Percentiles rank a stretch among this genome's conserved stretches.
Evolutionary conservation across 257 asterid genomes (phyloP).

Genomic region (Solanum pinnatisectum): DNA sequence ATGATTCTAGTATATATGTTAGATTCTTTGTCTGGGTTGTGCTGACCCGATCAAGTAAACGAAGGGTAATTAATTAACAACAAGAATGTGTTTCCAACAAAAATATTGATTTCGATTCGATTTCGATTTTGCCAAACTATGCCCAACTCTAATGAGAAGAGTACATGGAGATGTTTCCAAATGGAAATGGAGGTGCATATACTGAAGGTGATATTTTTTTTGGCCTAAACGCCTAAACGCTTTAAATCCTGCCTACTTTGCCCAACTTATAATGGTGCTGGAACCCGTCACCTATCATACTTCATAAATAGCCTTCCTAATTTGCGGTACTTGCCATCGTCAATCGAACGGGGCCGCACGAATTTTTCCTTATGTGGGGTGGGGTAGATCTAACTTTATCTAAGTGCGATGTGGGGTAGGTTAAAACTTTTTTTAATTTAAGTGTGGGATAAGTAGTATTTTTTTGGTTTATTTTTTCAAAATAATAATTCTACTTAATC

Average conservation of each 20-base stretch:
- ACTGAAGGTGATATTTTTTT: neutral
- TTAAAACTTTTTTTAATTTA: too few species aligned
- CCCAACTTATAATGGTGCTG: neutral
- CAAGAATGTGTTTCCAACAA: neutral
- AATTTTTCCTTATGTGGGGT: neutral
- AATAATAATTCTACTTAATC: too few species aligned
- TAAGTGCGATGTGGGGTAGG: neutral
- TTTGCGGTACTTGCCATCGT: neutral
- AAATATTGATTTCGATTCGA: neutral
- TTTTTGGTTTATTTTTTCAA: neutral
- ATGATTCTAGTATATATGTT: neutral
- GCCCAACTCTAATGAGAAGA: neutral
- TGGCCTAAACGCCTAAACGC: neutral
- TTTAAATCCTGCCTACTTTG: neutral
- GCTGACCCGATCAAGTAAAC: neutral
- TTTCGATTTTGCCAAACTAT: neutral
- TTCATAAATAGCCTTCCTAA: neutral
- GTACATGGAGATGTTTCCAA: neutral
- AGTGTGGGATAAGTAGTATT: too few species aligned
- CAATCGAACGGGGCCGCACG: accelerated
- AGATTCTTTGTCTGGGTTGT: neutral
- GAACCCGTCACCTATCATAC: neutral
- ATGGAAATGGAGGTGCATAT: neutral
- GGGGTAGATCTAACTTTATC: neutral
- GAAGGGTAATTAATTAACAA: neutral